These are phyloP conservation scores for Meripilus lineatus DNA, from an alignment of 1,284 basidiomycete species.

Conservation along the genomic window DNA sequence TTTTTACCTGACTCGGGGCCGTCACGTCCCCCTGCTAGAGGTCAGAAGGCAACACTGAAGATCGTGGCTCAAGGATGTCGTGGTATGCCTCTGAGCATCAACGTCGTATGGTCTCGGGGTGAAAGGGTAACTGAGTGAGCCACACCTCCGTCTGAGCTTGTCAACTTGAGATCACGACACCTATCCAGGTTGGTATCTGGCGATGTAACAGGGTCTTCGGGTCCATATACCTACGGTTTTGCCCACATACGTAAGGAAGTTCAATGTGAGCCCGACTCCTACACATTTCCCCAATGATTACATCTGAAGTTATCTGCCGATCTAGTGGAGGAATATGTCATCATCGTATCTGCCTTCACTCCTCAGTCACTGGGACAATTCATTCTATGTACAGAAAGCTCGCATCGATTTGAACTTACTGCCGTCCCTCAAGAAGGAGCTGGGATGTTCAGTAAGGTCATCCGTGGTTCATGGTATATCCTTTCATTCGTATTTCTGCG, in stretches of 20 bases:
- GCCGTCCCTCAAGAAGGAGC: constrained; percentile 87
- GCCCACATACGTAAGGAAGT: constrained; percentile 54
- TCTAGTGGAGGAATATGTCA: constrained; percentile 75
- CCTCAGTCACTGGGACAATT: constrained; percentile 65
- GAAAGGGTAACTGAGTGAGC: constrained; percentile 67
- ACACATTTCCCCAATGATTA: constrained; percentile 13
- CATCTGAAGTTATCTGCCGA: not conserved
- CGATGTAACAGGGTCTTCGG: constrained; percentile 70
- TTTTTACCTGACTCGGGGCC: constrained; percentile 37
- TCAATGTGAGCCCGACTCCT: constrained; percentile 56
- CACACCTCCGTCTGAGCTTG: not conserved
- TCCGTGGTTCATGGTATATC: constrained; percentile 68
- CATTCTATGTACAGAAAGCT: constrained; percentile 58
- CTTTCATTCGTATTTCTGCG: not conserved
- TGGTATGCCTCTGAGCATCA: constrained; percentile 73
- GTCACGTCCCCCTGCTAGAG: constrained; percentile 8
- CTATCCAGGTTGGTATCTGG: constrained; percentile 51
- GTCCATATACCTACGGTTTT: constrained; percentile 79
- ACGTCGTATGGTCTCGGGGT: constrained; percentile 72
- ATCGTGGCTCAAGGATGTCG: constrained; percentile 55
- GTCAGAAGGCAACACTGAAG: constrained; percentile 38
- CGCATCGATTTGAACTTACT: constrained; percentile 60
- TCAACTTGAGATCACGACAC: not conserved
- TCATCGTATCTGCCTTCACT: constrained; percentile 82
- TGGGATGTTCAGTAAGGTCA: constrained; percentile 77